Base-by-base conservation (phyloP, 257 asterid genomes). In the Coffea canephora region DNA sequence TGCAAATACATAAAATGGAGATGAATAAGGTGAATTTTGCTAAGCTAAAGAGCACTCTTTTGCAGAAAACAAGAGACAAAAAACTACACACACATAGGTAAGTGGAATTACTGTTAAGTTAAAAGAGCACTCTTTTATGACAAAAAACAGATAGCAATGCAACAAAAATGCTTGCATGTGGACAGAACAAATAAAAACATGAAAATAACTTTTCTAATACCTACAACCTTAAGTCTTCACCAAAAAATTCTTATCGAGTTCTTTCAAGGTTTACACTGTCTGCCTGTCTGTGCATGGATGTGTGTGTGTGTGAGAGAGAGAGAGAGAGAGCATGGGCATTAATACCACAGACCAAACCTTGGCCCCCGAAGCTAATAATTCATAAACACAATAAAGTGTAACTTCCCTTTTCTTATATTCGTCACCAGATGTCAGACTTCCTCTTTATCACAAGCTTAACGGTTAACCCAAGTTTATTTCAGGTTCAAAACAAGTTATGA, bases 1-100 rank as follows among this genome's bases (percentile, higher is more conserved):
- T 96, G 91, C 78, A 85, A 77, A 69, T 69, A 70, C 34, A 65
- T 71, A 64, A 78, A 69, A 41, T 13, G 46, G 61, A 59, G 57
- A 55, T n/a, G 41, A 5, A 13, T 75, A 59, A 23, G 61, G 7
- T n/a, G 43, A 57, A 61, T 43, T 5, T 61, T 39, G 50, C 23
- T 8, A 57, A 36, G 23, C 54, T 74, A 74, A 55, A 41, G 23
- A 21, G 78, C 36, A 74, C 54, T 21, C 39, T 57, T 74, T 55
- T 3, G 11, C 16, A n/a, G 69, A 39, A 74, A 74, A 9, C n/a
- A 36, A 7, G 69, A 68, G 39, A 4, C 14, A 46, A 71, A 5
- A 73, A 7, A 49, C 34, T 27, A 55, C 19, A 50, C 2, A 3
- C 57, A 52, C 5, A n/a, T 27, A 15, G 5, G 50, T 18, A 34